Evolutionary conservation across 2,329 filamentous ascomycete genomes (phyloP).

Genomic region (Epichloe scottii): DNA sequence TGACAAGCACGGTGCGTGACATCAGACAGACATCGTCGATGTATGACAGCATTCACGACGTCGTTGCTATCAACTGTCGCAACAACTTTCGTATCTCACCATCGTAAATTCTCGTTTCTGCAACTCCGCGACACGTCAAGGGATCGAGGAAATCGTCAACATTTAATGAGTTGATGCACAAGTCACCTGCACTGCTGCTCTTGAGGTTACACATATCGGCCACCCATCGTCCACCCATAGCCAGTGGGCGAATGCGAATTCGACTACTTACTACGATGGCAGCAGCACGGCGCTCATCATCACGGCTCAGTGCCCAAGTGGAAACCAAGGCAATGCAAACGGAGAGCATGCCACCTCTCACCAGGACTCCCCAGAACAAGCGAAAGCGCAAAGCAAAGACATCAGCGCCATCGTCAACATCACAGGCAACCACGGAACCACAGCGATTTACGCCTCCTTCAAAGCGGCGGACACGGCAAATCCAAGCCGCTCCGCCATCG

Average conservation of each 20-base stretch:
- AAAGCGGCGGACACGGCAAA: slow-evolving; percentile 18
- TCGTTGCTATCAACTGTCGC: too few species aligned
- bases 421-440: slow-evolving; percentile 11
- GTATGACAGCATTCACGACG: too few species aligned
- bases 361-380: slow-evolving; percentile 10
- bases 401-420: slow-evolving; percentile 4
- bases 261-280: slow-evolving; percentile 13
- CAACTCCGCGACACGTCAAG: too few species aligned
- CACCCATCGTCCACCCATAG: background rate
- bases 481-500: slow-evolving; percentile 20
- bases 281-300: slow-evolving; percentile 26
- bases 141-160: too few species aligned
- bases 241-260: slow-evolving; percentile 1
- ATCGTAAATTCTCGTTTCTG: too few species aligned
- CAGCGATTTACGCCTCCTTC: slow-evolving; percentile 17
- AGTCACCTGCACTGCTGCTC: background rate
- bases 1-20: too few species aligned
- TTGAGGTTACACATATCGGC: background rate
- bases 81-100: too few species aligned
- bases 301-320: slow-evolving; percentile 26
- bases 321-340: slow-evolving; percentile 8
- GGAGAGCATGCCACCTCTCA: slow-evolving; percentile 10
- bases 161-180: background rate
- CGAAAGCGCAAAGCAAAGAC: slow-evolving; percentile 23
- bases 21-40: too few species aligned